phyloP scores from a whole-genome alignment of 2,329 filamentous ascomycete species.

The Microsporum ferrugineum region DNA sequence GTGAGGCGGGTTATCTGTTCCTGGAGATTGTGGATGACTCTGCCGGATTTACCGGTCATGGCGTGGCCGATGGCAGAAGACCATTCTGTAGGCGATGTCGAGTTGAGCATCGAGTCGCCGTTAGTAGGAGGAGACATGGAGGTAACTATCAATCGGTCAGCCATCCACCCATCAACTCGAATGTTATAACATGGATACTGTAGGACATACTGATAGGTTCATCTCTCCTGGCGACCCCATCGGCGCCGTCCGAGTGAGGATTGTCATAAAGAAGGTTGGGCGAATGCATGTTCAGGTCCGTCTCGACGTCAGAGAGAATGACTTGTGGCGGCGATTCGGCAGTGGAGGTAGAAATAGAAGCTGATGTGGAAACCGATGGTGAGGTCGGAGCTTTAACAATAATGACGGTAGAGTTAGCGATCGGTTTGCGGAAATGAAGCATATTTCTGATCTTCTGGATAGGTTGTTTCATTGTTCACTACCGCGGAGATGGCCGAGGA shows the following conservation, averaged over 20 bases:
- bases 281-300: conserved; percentile 33
- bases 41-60: conserved; percentile 39
- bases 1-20: conserved; percentile 40
- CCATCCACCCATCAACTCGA: not conserved
- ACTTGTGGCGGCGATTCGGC: conserved; percentile 24
- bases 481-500: not conserved
- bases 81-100: conserved; percentile 29
- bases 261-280: conserved; percentile 29
- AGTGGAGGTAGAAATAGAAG: not conserved
- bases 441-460: conserved; percentile 6
- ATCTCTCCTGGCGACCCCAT: conserved; percentile 5
- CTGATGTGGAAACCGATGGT: not conserved
- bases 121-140: not conserved
- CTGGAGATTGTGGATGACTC: conserved; percentile 41
- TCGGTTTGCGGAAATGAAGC: conserved; percentile 8
- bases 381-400: conserved; percentile 5
- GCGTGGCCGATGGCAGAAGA: conserved; percentile 41
- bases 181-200: not conserved
- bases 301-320: conserved; percentile 32
- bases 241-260: conserved; percentile 18
- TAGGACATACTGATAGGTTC: not conserved
- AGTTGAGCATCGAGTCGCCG: not conserved
- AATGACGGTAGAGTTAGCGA: conserved; percentile 4
- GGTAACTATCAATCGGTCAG: not conserved
- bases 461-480: not conserved